phyloP scores from a whole-genome alignment of 192 early-diverging fungal species.

The Backusella westeae region DNA sequence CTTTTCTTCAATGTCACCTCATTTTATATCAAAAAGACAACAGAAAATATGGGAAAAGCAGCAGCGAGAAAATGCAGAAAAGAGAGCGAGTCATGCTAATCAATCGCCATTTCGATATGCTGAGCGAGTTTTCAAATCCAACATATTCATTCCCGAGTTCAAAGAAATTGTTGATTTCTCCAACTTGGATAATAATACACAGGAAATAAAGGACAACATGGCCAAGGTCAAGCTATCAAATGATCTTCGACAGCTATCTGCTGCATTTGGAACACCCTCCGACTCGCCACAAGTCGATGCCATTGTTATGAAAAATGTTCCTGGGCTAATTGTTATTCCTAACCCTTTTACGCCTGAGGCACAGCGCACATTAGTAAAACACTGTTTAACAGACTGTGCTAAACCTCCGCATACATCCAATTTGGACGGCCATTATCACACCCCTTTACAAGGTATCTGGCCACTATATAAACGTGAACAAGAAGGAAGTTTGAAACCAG shows the following conservation, averaged over 20 bases:
- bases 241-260: background rate
- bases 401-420: slow-evolving; percentile 80
- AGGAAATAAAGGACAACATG: background rate
- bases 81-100: background rate
- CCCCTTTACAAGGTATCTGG: slow-evolving; percentile 65
- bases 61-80: slow-evolving; percentile 12
- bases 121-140: background rate
- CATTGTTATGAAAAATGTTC: background rate
- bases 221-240: background rate
- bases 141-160: background rate
- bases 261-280: background rate
- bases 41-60: slow-evolving; percentile 11
- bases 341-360: slow-evolving; percentile 66
- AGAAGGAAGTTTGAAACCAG: slow-evolving; percentile 17
- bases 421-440: slow-evolving; percentile 81
- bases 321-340: slow-evolving; percentile 78
- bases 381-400: slow-evolving; percentile 73
- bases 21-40: slow-evolving; percentile 2
- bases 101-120: background rate
- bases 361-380: slow-evolving; percentile 65
- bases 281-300: background rate
- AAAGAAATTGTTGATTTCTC: background rate
- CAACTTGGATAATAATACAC: background rate
- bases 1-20: background rate
- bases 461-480: slow-evolving; percentile 42